Conservation (phyloP, 225 moss, liverwort and hornwort genomes). For the Rhytidiadelphus loreus region DNA sequence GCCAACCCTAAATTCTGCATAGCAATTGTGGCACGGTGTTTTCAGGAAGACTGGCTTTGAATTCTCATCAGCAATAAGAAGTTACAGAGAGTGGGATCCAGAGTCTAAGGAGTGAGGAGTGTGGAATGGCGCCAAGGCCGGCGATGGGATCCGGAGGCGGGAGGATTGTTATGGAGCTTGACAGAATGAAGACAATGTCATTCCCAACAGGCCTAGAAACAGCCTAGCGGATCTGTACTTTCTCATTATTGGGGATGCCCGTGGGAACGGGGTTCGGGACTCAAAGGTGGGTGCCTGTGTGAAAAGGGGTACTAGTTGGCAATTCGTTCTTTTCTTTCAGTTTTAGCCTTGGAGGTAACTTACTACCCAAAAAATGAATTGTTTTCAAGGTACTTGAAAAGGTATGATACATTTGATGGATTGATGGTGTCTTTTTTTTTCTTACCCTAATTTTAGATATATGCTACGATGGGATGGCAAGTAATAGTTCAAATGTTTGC, state of each 20-base stretch:
- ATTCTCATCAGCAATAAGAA: not conserved
- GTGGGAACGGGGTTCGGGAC: not conserved
- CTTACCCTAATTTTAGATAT: not conserved
- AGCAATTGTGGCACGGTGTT: too few relatives aligned
- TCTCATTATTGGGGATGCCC: not conserved
- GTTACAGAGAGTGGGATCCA: not conserved
- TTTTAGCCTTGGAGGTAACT: not conserved
- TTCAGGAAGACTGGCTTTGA: too few relatives aligned
- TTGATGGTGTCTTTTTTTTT: not conserved
- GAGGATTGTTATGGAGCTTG: not conserved
- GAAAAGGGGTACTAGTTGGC: not conserved
- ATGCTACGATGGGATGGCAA: not conserved
- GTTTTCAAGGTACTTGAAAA: not conserved
- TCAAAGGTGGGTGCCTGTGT: not conserved
- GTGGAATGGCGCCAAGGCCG: not conserved
- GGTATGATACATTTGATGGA: not conserved
- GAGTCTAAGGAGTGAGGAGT: not conserved
- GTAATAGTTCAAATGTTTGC: not conserved
- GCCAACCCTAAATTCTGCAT: not conserved
- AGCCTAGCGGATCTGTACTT: too few relatives aligned
- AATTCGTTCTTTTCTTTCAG: not conserved
- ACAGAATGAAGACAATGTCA: not conserved
- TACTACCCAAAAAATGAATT: not conserved
- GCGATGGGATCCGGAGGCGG: not conserved
- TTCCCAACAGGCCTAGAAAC: not conserved